A percentile compares a stretch with the other conserved stretches of the same genome.
These are phyloP conservation scores for Eimeria nieschulzi DNA, from an alignment of 169 alveolate species.

Conservation along the genomic window DNA sequence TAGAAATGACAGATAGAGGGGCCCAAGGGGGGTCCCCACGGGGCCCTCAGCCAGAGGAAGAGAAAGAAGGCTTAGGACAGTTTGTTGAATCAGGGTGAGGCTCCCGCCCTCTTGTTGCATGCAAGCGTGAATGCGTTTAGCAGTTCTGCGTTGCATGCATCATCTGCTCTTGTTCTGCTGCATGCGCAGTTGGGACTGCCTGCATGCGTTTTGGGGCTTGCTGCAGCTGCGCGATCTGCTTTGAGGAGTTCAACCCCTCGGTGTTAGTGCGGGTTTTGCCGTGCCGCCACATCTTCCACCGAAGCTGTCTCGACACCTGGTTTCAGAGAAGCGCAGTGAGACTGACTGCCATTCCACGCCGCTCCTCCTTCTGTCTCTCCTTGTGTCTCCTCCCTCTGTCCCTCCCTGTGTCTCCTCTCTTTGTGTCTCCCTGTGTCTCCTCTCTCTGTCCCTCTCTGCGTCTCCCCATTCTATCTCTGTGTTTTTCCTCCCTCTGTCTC, in stretches of 20 bases:
- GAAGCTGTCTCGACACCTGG: slow-evolving; percentile 64
- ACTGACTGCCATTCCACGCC: not conserved
- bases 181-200: not conserved
- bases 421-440: not conserved
- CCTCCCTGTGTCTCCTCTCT: not conserved
- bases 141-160: not conserved
- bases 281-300: slow-evolving; percentile 59
- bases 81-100: slow-evolving; percentile 28
- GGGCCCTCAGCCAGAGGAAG: not conserved
- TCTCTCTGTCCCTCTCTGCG: not conserved
- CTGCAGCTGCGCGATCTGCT: slow-evolving; percentile 61
- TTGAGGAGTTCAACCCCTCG: slow-evolving; percentile 41
- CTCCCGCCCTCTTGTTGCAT: not conserved
- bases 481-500: not conserved
- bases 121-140: slow-evolving; percentile 23
- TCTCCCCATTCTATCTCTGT: not conserved
- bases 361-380: not conserved
- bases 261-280: slow-evolving; percentile 47
- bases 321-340: slow-evolving; percentile 31
- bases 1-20: not conserved
- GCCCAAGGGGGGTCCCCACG: not conserved
- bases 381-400: not conserved
- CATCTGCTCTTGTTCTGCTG: not conserved
- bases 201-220: slow-evolving; percentile 29
- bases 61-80: not conserved